These are phyloP conservation scores for Melampsora medusae DNA, from an alignment of 1,284 basidiomycete genomes.

Conservation along the genomic window DNA sequence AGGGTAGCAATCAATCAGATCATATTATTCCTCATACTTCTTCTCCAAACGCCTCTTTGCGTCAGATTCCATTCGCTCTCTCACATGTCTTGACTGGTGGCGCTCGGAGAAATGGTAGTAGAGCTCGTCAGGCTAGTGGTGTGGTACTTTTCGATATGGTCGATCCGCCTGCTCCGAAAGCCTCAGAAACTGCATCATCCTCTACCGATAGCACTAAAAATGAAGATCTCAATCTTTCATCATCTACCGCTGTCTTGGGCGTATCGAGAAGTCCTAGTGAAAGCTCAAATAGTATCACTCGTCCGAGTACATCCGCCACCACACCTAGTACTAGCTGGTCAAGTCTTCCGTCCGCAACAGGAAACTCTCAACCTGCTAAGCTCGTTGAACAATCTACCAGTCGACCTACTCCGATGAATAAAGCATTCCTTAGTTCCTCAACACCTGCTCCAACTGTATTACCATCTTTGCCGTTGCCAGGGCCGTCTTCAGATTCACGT, in stretches of 20 bases:
- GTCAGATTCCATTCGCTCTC: not conserved
- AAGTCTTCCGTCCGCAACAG: slow-evolving; percentile 1
- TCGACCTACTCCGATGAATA: not conserved
- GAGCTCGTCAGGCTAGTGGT: not conserved
- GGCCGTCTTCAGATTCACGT: not conserved
- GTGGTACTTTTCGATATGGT: slow-evolving; percentile 1
- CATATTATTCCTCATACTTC: not conserved
- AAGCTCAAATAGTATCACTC: slow-evolving; percentile 7
- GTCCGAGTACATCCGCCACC: not conserved
- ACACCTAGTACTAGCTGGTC: slow-evolving; percentile 12
- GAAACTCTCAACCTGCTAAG: not conserved
- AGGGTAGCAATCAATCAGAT: not conserved
- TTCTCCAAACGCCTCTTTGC: not conserved
- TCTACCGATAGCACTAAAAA: not conserved
- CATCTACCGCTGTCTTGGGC: not conserved
- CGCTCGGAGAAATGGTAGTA: not conserved
- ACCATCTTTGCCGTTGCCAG: not conserved
- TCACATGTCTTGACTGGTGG: not conserved
- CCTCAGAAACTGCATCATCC: not conserved
- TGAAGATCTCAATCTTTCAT: not conserved
- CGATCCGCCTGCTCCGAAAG: not conserved
- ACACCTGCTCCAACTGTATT: too few species aligned
- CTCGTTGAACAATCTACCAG: not conserved
- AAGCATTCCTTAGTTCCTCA: too few species aligned
- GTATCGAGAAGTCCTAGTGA: not conserved